Evolutionary conservation across 2,329 filamentous ascomycete genomes (phyloP).

Genomic region (Penicillium sp.): DNA sequence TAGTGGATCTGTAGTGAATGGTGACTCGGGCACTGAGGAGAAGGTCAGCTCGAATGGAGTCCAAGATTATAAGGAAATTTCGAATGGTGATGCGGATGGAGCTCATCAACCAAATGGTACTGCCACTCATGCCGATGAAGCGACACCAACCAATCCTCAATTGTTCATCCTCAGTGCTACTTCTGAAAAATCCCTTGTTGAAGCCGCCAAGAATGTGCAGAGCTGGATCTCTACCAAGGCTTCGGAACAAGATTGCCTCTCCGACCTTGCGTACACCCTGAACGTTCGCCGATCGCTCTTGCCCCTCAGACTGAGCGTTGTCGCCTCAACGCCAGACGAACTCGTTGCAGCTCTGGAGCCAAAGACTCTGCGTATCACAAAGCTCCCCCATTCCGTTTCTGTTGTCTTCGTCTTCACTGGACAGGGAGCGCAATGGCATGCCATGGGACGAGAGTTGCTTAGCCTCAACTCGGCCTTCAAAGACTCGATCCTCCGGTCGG

Average conservation of each 20-base stretch:
- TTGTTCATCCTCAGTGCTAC: background rate
- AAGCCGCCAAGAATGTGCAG: background rate
- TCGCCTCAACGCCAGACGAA: background rate
- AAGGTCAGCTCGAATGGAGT: background rate
- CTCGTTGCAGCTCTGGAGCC: background rate
- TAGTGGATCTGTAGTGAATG: background rate
- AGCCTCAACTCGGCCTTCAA: background rate
- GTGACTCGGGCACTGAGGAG: background rate
- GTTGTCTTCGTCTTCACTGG: background rate
- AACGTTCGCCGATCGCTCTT: slow-evolving; percentile 1
- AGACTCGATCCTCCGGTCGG: background rate
- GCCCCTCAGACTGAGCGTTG: background rate
- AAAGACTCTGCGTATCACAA: background rate
- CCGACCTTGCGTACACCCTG: background rate
- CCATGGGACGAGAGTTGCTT: slow-evolving; percentile 29
- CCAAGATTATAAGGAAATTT: background rate
- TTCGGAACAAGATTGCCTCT: background rate
- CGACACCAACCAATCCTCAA: background rate
- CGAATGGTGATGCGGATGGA: background rate
- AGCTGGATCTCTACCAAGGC: background rate
- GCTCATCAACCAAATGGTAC: background rate
- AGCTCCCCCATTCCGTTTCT: background rate
- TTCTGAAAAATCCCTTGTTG: background rate
- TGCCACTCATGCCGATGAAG: background rate
- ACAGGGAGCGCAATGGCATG: slow-evolving; percentile 33